Evolutionary conservation across 768 basidiomycete genomes (phyloP).

Genomic region (Rhizopogon salebrosus): DNA sequence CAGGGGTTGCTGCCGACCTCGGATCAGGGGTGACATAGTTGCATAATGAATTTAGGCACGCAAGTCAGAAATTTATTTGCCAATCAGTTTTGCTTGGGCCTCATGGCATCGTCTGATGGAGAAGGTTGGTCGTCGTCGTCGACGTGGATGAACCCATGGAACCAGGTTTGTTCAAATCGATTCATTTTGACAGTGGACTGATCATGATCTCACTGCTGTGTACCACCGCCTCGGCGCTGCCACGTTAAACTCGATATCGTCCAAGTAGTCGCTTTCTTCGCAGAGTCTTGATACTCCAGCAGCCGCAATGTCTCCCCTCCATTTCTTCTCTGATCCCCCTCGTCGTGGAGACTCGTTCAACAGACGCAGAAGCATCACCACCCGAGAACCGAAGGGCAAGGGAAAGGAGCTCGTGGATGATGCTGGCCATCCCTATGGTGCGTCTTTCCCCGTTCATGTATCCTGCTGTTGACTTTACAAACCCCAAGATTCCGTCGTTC

Average conservation of each 20-base stretch:
- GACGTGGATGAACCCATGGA: background rate
- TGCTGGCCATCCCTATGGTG: background rate
- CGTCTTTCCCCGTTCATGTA: background rate
- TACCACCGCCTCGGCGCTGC: background rate
- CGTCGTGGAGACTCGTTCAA: background rate
- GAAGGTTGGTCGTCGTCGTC: background rate
- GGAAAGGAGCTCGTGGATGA: background rate
- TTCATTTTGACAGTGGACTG: background rate
- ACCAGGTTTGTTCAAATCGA: background rate
- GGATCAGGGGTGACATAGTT: no score
- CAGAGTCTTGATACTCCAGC: background rate
- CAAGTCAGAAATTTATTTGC: no score
- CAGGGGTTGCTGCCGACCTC: no score
- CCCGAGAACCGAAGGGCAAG: background rate
- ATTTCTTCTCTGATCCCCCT: background rate
- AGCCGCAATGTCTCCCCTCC: background rate
- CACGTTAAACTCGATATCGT: background rate
- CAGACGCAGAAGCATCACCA: background rate
- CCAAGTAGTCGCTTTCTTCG: background rate
- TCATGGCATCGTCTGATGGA: no score
- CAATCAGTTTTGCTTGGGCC: no score
- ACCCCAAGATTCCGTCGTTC: constrained; percentile 11
- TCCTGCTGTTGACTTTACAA: constrained; percentile 12
- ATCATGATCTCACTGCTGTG: background rate
- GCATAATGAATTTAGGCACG: no score